Evolutionary conservation across 176 grass and related monocot genomes (phyloP).

Genomic region (Paspalum vaginatum): DNA sequence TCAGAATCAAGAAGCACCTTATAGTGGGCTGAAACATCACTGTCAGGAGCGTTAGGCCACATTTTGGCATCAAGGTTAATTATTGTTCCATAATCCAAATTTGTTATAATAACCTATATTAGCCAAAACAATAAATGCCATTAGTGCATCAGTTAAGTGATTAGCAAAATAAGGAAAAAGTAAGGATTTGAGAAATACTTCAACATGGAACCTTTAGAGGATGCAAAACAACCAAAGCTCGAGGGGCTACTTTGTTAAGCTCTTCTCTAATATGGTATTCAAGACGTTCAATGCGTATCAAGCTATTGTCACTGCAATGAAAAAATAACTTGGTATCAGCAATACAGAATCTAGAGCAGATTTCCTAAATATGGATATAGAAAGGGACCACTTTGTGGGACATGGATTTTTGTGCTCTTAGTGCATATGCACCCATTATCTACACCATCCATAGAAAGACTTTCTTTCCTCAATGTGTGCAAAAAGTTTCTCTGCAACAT

Average conservation of each 20-base stretch:
- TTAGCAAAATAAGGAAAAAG: not conserved
- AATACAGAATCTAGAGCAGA: not conserved
- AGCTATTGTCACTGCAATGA: constrained; percentile 81
- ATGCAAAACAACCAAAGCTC: constrained; percentile 77
- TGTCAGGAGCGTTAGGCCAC: constrained; percentile 92
- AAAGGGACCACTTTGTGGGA: not conserved
- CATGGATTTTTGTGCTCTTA: not conserved
- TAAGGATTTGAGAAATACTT: constrained; percentile 19
- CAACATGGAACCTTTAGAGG: constrained; percentile 75
- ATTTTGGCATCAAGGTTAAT: constrained; percentile 88
- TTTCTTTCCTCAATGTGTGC: not conserved
- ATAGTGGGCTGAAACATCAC: constrained; percentile 70
- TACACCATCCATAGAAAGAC: not conserved
- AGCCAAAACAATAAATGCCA: constrained; percentile 24
- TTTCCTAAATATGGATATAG: not conserved
- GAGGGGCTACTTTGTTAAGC: constrained; percentile 70
- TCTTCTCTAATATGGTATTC: constrained; percentile 95
- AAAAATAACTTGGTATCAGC: not conserved
- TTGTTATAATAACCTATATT: constrained; percentile 85
- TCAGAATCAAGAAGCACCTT: constrained; percentile 55
- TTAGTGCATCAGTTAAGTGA: not conserved
- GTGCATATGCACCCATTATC: not conserved
- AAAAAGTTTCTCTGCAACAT: not conserved
- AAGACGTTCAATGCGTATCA: constrained; percentile 73
- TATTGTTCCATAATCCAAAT: constrained; percentile 66